These are phyloP conservation scores for Fusarium sp. DNA, from an alignment of 2,329 filamentous ascomycete species.

Conservation along the genomic window DNA sequence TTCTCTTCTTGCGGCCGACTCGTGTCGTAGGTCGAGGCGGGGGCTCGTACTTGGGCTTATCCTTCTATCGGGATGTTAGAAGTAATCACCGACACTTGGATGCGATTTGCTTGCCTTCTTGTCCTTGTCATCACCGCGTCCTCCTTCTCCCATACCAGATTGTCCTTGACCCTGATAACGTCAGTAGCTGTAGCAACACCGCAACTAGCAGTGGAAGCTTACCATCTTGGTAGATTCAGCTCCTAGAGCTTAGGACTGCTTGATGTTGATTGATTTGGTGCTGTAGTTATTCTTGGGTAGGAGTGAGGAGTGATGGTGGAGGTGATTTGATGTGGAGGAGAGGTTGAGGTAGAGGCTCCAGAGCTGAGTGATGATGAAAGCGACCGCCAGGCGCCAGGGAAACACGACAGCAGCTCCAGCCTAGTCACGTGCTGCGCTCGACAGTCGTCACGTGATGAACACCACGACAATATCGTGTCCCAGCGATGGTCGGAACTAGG, in stretches of 20 bases:
- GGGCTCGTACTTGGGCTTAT: slow-evolving; percentile 99
- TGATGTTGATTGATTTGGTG: slow-evolving; percentile 15
- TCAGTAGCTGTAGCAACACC: slow-evolving; percentile 34
- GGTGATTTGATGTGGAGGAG: slow-evolving; percentile 46
- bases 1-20: slow-evolving; percentile 99
- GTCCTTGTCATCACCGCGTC: slow-evolving; percentile 87
- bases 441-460: slow-evolving; percentile 35
- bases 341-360: slow-evolving; percentile 45
- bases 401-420: slow-evolving; percentile 60
- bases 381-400: slow-evolving; percentile 60
- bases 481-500: too few species aligned
- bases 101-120: slow-evolving; percentile 80
- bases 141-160: slow-evolving; percentile 89
- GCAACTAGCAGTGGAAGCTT: slow-evolving; percentile 33
- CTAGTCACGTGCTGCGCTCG: slow-evolving; percentile 50
- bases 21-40: slow-evolving; percentile 96
- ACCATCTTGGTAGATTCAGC: slow-evolving; percentile 57
- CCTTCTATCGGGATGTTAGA: slow-evolving; percentile 76
- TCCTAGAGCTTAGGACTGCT: slow-evolving; percentile 47
- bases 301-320: slow-evolving; percentile 35
- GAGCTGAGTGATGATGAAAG: slow-evolving; percentile 56
- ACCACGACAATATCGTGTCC: background rate
- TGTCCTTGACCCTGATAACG: slow-evolving; percentile 80
- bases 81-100: background rate
- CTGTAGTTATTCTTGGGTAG: slow-evolving; percentile 20